A percentile compares a stretch with the other conserved stretches of the same genome.
Evolutionary conservation across 1,139 yeast genomes (phyloP).

Genomic region (Suhomyces bokatorum): DNA sequence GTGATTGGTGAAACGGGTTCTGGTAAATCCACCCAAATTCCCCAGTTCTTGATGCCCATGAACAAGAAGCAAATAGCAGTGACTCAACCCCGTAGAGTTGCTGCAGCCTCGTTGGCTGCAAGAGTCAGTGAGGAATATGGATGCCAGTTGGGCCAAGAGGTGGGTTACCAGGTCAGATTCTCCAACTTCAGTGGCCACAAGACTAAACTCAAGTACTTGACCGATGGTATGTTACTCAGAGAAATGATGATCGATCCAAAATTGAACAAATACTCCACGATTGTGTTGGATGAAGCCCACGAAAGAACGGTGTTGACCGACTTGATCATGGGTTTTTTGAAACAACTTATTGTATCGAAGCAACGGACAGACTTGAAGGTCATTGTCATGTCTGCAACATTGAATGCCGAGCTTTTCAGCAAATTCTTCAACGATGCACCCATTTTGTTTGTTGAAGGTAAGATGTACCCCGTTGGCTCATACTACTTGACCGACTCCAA

Average conservation of each 20-base stretch:
- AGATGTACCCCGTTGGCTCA: slow-evolving; percentile 80
- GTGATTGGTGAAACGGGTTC: slow-evolving; percentile 97
- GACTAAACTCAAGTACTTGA: slow-evolving; percentile 79
- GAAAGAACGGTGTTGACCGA: slow-evolving; percentile 94
- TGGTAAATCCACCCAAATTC: slow-evolving; percentile 97
- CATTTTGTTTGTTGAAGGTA: slow-evolving; percentile 83
- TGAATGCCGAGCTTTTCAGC: slow-evolving; percentile 89
- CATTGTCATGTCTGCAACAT: slow-evolving; percentile 90
- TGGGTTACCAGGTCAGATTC: slow-evolving; percentile 95
- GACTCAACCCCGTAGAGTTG: slow-evolving; percentile 97
- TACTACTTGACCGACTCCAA: slow-evolving; percentile 58
- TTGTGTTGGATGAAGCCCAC: slow-evolving; percentile 96
- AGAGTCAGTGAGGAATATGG: slow-evolving; percentile 93
- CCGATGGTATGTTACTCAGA: slow-evolving; percentile 96
- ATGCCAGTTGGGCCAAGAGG: slow-evolving; percentile 69
- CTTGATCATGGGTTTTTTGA: slow-evolving; percentile 82
- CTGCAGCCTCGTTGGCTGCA: slow-evolving; percentile 90
- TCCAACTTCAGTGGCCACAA: slow-evolving; percentile 38
- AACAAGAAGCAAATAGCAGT: slow-evolving; percentile 70
- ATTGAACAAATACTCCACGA: slow-evolving; percentile 65
- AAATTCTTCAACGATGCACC: slow-evolving; percentile 77
- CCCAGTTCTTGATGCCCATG: slow-evolving; percentile 72
- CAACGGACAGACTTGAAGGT: slow-evolving; percentile 58
- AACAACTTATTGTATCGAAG: slow-evolving; percentile 53
- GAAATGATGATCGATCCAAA: slow-evolving; percentile 79